Evolutionary conservation across 2,329 filamentous ascomycete species (phyloP).

Genomic region (Diaporthe australafricana): DNA sequence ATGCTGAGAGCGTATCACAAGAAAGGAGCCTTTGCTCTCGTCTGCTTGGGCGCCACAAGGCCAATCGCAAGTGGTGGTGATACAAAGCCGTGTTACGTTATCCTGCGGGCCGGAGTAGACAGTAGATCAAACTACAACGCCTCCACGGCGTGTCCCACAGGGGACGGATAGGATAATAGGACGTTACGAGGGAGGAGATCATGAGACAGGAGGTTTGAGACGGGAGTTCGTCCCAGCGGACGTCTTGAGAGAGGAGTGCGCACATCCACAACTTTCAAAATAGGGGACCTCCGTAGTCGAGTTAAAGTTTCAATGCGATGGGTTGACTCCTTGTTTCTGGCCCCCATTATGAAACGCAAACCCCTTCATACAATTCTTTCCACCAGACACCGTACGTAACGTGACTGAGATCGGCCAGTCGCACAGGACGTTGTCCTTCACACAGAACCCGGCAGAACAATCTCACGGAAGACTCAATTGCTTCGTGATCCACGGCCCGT

Average conservation of each 20-base stretch:
- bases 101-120: conserved; percentile 1
- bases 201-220: conserved; percentile 19
- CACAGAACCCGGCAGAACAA: not conserved
- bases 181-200: not conserved
- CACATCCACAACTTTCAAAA: not conserved
- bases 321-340: conserved; percentile 16
- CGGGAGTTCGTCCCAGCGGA: not conserved
- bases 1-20: conserved; percentile 17
- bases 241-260: not conserved
- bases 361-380: conserved; percentile 7
- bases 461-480: not conserved
- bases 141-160: not conserved
- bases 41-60: conserved; percentile 11
- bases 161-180: not conserved
- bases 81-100: conserved; percentile 9
- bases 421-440: not conserved
- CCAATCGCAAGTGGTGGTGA: conserved; percentile 24
- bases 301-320: conserved; percentile 25
- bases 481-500: not conserved
- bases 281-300: not conserved
- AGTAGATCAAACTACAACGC: conserved; percentile 17
- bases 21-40: conserved; percentile 9
- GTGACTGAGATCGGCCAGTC: not conserved
- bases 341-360: conserved; percentile 11
- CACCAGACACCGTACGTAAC: not conserved